Conservation (phyloP, 768 basidiomycete species). For the Trametes meyenii region DNA sequence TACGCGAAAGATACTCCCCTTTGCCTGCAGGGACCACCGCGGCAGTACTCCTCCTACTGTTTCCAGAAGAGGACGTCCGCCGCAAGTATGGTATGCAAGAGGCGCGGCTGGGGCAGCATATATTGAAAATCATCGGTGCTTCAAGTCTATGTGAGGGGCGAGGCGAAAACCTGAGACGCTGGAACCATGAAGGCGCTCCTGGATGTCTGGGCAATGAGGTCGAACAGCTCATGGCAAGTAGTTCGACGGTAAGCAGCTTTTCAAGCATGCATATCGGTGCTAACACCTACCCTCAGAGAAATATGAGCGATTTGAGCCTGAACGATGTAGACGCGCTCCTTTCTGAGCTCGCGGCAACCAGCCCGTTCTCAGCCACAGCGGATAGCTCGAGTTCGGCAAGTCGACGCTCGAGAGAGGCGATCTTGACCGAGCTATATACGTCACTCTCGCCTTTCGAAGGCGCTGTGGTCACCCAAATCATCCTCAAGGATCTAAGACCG, state of each 20-base stretch:
- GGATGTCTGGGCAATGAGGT: constrained; percentile 80
- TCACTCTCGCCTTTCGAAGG: constrained; percentile 64
- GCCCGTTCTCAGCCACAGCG: constrained; percentile 57
- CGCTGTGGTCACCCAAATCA: constrained; percentile 78
- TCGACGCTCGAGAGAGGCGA: constrained; percentile 36
- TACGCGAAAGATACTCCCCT: constrained; percentile 24
- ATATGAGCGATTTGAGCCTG: constrained; percentile 39
- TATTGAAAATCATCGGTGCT: constrained; percentile 48
- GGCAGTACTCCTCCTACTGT: constrained; percentile 73
- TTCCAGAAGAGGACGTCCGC: constrained; percentile 76
- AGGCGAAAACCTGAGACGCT: constrained; percentile 36
- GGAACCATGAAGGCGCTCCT: constrained; percentile 45
- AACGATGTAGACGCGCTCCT: constrained; percentile 66
- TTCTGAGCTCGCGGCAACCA: constrained; percentile 73
- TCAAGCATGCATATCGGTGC: background rate
- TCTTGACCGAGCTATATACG: constrained; percentile 62
- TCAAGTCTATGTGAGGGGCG: constrained; percentile 30
- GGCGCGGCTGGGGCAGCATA: constrained; percentile 50
- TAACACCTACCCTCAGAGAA: background rate
- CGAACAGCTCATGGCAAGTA: constrained; percentile 44
- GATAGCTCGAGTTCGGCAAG: constrained; percentile 41
- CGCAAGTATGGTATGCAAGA: constrained; percentile 80
- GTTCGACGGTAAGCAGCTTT: constrained; percentile 40
- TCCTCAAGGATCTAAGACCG: constrained; percentile 85
- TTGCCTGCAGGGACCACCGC: constrained; percentile 48